Evolutionary conservation across 768 basidiomycete genomes (phyloP).

Genomic region (Cantharellus cinnabarinus): DNA sequence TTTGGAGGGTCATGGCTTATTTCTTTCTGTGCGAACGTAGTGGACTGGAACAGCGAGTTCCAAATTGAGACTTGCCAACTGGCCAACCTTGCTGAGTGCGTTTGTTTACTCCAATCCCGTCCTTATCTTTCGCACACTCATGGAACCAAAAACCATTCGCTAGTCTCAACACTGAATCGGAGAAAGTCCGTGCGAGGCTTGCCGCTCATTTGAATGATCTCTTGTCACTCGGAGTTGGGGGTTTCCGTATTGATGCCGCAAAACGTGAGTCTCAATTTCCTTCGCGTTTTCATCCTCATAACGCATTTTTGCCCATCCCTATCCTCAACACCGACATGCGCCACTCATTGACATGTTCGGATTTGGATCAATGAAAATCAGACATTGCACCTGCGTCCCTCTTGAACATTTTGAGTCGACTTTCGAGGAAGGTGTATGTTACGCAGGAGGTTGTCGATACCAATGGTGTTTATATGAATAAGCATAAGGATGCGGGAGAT

Average conservation of each 20-base stretch:
- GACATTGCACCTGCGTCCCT: background rate
- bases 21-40: slow-evolving; percentile 25
- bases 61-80: slow-evolving; percentile 39
- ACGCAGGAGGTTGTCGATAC: background rate
- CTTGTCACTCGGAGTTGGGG: slow-evolving; percentile 34
- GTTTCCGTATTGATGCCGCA: slow-evolving; percentile 40
- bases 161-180: slow-evolving; percentile 39
- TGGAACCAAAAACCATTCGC: background rate
- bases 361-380: background rate
- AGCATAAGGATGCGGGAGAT: background rate
- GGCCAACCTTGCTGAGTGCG: slow-evolving; percentile 32
- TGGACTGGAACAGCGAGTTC: slow-evolving; percentile 28
- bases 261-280: slow-evolving; percentile 4
- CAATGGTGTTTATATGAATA: background rate
- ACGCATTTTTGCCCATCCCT: no score
- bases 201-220: slow-evolving; percentile 41
- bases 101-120: background rate
- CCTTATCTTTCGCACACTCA: background rate
- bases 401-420: background rate
- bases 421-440: background rate
- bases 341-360: background rate
- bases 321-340: no score
- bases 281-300: background rate
- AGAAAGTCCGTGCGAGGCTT: slow-evolving; percentile 33
- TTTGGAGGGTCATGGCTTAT: slow-evolving; percentile 15